Conservation (phyloP, 2,329 filamentous ascomycete species). For the Aspergillus versicolor region DNA sequence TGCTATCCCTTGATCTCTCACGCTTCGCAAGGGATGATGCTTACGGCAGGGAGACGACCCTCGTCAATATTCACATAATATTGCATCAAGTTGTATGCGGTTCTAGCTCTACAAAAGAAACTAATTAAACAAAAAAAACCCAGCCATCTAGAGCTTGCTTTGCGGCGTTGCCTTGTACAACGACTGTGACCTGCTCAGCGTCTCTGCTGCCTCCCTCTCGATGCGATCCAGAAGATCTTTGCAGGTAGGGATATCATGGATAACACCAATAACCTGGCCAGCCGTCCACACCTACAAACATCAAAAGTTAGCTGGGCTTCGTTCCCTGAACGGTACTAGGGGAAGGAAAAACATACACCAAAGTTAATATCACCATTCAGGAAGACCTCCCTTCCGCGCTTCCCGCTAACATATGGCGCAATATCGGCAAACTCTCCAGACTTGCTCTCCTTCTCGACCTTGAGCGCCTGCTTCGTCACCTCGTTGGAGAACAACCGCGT, state of each 20-base stretch:
- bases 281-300: constrained; percentile 84
- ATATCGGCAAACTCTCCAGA: constrained; percentile 89
- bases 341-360: constrained; percentile 64
- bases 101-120: constrained; percentile 10
- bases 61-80: neutral
- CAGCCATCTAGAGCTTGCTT: constrained; percentile 55
- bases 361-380: constrained; percentile 85
- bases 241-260: constrained; percentile 79
- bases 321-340: neutral
- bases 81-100: neutral
- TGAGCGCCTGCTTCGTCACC: constrained; percentile 74
- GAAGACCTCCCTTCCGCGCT: constrained; percentile 89
- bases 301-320: constrained; percentile 11
- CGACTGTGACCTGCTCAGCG: constrained; percentile 59
- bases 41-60: neutral
- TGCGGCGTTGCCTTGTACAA: constrained; percentile 49
- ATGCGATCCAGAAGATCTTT: constrained; percentile 68
- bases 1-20: neutral
- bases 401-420: constrained; percentile 81
- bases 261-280: constrained; percentile 88
- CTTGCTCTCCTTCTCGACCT: constrained; percentile 78
- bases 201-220: constrained; percentile 71
- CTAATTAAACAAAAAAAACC: neutral
- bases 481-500: constrained; percentile 86
- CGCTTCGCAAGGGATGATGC: neutral